Evolutionary conservation across 306 rosid genomes (phyloP).

Genomic region (Quercus glauca): DNA sequence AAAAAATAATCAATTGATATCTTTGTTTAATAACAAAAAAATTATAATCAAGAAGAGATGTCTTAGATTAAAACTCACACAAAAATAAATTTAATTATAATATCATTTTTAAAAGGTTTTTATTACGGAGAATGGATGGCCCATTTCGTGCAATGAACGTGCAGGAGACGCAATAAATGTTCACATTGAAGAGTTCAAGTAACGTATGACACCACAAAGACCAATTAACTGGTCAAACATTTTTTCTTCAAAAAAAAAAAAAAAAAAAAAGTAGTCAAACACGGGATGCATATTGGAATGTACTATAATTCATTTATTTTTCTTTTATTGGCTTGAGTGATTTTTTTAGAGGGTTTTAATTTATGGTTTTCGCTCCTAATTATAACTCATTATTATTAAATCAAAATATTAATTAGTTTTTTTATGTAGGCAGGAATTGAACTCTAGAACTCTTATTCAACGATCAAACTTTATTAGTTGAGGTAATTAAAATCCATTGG

Average conservation of each 20-base stretch:
- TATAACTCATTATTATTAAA: too few relatives aligned
- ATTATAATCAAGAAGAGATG: rapidly evolving
- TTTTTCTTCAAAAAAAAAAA: too few relatives aligned
- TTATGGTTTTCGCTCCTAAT: rapidly evolving
- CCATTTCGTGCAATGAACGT: not conserved
- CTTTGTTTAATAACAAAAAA: too few relatives aligned
- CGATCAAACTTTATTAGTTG: too few relatives aligned
- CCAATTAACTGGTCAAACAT: not conserved
- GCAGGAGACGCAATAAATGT: not conserved
- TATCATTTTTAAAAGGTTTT: too few relatives aligned
- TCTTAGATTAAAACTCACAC: rapidly evolving
- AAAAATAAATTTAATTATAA: too few relatives aligned
- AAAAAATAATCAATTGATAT: too few relatives aligned
- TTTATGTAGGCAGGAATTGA: rapidly evolving
- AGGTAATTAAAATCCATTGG: rapidly evolving
- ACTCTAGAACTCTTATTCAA: rapidly evolving
- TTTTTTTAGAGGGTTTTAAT: too few relatives aligned
- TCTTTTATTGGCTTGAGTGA: too few relatives aligned
- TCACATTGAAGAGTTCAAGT: not conserved
- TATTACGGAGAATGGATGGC: not conserved
- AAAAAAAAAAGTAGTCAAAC: not conserved
- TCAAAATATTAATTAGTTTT: rapidly evolving
- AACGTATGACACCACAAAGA: not conserved
- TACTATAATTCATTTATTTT: too few relatives aligned
- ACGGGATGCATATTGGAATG: not conserved